Evolutionary conservation across 352 stramenopile genomes (phyloP).

Genomic region (Phytophthora cryptogea): DNA sequence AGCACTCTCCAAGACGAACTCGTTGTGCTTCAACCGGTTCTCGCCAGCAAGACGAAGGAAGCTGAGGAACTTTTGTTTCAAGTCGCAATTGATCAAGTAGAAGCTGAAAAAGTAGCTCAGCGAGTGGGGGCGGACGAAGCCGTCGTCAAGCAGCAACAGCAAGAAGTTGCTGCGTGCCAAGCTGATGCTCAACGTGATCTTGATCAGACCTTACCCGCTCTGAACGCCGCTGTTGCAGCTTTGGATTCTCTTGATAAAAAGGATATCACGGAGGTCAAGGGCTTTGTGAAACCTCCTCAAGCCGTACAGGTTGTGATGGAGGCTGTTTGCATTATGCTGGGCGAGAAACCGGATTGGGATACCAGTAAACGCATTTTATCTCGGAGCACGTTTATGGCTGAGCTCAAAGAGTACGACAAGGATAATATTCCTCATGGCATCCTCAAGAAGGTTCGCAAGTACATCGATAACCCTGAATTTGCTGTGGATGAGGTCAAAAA

Average conservation of each 20-base stretch:
- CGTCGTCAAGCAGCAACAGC: conserved; percentile 66
- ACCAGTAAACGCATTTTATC: conserved; percentile 82
- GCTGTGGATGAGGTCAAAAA: conserved; percentile 85
- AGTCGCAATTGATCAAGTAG: conserved; percentile 64
- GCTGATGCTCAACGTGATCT: conserved; percentile 78
- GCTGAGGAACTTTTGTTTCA: conserved; percentile 63
- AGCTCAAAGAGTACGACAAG: conserved; percentile 90
- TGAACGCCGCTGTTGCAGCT: conserved; percentile 73
- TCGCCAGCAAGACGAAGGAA: conserved; percentile 64
- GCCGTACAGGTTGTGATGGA: conserved; percentile 89
- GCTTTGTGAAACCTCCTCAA: conserved; percentile 83
- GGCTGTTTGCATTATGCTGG: conserved; percentile 88
- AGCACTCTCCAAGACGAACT: conserved; percentile 75
- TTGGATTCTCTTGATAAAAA: conserved; percentile 87
- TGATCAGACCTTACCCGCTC: conserved; percentile 68
- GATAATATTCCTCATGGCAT: conserved; percentile 61
- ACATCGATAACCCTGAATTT: conserved; percentile 86
- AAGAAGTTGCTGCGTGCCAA: conserved; percentile 63
- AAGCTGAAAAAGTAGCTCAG: conserved; percentile 51
- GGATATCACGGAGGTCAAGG: conserved; percentile 88
- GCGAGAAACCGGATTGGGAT: conserved; percentile 86
- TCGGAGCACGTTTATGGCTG: conserved; percentile 70
- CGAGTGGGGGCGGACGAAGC: conserved; percentile 64
- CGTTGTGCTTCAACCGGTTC: conserved; percentile 79
- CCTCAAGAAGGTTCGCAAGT: conserved; percentile 82